These are phyloP conservation scores for Catharanthus roseus DNA, from an alignment of 257 asterid species.

Conservation along the genomic window DNA sequence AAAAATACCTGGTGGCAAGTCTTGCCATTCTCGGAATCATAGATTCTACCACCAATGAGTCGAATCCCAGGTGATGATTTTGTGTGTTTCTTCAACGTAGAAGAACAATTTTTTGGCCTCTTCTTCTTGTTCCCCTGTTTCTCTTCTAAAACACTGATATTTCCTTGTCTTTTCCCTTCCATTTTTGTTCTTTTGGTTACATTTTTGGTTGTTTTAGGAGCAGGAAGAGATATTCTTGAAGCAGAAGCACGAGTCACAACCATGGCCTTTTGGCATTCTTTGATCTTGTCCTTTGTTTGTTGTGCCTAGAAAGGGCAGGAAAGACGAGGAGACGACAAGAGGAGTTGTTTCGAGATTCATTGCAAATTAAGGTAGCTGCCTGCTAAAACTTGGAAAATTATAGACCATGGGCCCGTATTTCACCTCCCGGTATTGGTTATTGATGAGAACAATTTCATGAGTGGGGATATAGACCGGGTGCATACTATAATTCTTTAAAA, in stretches of 20 bases:
- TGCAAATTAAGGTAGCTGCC: background rate
- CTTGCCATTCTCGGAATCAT: constrained; percentile 23
- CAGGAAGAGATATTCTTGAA: background rate
- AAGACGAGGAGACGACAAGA: background rate
- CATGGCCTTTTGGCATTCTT: background rate
- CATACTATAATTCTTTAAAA: too few relatives aligned
- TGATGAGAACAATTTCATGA: too few relatives aligned
- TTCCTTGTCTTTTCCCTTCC: background rate
- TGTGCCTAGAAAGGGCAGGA: background rate
- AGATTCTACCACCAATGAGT: constrained; percentile 6
- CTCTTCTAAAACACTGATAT: background rate
- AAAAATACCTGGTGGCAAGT: constrained; percentile 23
- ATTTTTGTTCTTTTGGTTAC: background rate
- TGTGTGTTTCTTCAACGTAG: background rate
- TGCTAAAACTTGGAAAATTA: background rate
- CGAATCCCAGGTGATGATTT: constrained; percentile 17
- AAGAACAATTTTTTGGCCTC: background rate
- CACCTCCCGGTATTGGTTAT: too few relatives aligned
- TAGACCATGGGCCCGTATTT: too few relatives aligned
- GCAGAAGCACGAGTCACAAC: constrained; percentile 7
- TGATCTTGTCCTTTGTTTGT: background rate
- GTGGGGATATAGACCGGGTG: too few relatives aligned
- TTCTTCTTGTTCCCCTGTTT: background rate
- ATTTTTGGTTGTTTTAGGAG: background rate
- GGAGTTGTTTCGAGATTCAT: background rate